Evolutionary conservation across 805 yeast genomes (phyloP).

Genomic region (Candida broadrunensis): DNA sequence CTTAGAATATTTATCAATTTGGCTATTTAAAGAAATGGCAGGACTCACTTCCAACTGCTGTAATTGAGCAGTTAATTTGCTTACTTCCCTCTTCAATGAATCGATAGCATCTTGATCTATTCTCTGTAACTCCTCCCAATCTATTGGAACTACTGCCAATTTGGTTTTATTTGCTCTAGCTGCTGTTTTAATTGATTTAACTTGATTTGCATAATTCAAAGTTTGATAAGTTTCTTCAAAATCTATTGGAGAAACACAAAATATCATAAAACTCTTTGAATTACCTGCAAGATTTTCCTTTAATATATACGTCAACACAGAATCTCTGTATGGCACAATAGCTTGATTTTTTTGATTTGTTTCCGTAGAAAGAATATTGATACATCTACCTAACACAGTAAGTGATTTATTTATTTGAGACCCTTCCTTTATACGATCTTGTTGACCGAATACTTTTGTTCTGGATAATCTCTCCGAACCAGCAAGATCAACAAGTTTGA

Average conservation of each 20-base stretch:
- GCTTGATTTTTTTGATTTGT: slow-evolving; percentile 34
- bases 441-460: slow-evolving; percentile 56
- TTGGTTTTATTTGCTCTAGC: slow-evolving; percentile 47
- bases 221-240: slow-evolving; percentile 78
- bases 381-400: slow-evolving; percentile 73
- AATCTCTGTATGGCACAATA: slow-evolving; percentile 70
- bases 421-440: slow-evolving; percentile 67
- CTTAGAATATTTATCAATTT: slow-evolving; percentile 14
- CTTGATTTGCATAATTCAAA: slow-evolving; percentile 73
- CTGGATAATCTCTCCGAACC: slow-evolving; percentile 73
- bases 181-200: slow-evolving; percentile 61
- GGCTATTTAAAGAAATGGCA: background rate
- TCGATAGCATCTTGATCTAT: slow-evolving; percentile 24
- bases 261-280: slow-evolving; percentile 85
- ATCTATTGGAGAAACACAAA: slow-evolving; percentile 78
- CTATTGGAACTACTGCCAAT: slow-evolving; percentile 21
- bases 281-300: slow-evolving; percentile 80
- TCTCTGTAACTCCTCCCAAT: slow-evolving; percentile 28
- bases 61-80: slow-evolving; percentile 23
- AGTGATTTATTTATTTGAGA: slow-evolving; percentile 73
- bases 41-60: slow-evolving; percentile 1
- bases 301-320: slow-evolving; percentile 69
- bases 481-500: slow-evolving; percentile 76
- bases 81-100: slow-evolving; percentile 29
- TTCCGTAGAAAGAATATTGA: slow-evolving; percentile 34